Evolutionary conservation across 352 stramenopile species (phyloP), one percentile per base, ranked within the genome.

Genomic region (Globisporangium parvum): DNA sequence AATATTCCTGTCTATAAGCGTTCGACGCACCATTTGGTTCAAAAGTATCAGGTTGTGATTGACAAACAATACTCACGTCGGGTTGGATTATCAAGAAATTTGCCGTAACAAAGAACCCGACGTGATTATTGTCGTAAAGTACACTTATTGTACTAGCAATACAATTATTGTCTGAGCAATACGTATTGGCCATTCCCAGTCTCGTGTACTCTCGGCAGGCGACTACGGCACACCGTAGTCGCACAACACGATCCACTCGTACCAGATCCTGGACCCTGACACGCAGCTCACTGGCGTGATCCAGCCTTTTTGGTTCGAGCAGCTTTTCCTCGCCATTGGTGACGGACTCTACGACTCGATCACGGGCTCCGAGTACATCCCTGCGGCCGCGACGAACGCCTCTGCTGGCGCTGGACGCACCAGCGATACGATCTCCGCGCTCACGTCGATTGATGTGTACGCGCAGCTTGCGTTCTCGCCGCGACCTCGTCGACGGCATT

Each of bases 241-340:
- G 26, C 73, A 80, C 70, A 73, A 80, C 57, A 82, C 73, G 39
- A 80, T 76, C 51, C 73, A 82, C 61, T 72, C 73, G 51, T 82
- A 78, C 60, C 73, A 82, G 52, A 60, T 80, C 18, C 59, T 82
- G 47, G 73, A 80, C 49, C 73, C 73, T 11, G 73, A 82, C 63
- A 82, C 70, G 54, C 73, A 82, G 54, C 70, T 82, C 56, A 82
- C 73, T 4, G 73, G 73, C 10, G 68, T 82, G 45, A 82, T 82
- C 59, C 73, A 82, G 53, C 73, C 73, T 6, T 70, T 70, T 2
- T 67, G 70, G 24, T 82, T 82, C 33, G 73, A 82, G 61, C 60
- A 67, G 61, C 73, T 82, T 58, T 82, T 82, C 47, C 53, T 82
- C n/a, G 57, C 71, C 15, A 75, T 82, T 18, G 60, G 60, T 3